Evolutionary conservation across 345 rosid species (phyloP), one percentile per base, ranked within the genome.

Genomic region (Brassica napus): DNA sequence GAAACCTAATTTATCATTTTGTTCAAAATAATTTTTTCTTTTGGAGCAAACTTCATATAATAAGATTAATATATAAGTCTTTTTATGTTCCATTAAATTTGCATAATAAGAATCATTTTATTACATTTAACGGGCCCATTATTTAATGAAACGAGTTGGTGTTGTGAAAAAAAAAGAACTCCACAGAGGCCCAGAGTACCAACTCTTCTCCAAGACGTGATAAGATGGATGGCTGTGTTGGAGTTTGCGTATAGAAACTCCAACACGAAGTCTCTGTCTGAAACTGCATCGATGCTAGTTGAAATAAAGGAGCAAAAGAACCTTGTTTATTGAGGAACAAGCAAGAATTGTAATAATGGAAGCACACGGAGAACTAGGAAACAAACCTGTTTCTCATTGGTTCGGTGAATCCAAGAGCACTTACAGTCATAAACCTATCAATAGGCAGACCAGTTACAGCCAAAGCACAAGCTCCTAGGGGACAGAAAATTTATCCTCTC

Each of bases 371-470:
- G 54, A 37, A 35, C 18, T 5, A 79, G 65, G 55, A 68, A 68
- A 73, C 73, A 75, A 81, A 90, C 99, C 99, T 95, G 88, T 93
- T 95, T 82, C 96, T 86, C 92, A 91, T 86, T 72, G 98, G 99
- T 82, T 87, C 88, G 55, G 90, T 83, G 79, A 95, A 95, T 66
- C 93, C 96, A 66, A 95, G 77, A 76, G 89, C 88, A 7, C 83
- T 83, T 3, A 97, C 83, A 61, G 97, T 91, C 96, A 90, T 87
- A 79, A 89, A 88, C 80, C 99, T 85, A 85, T 95, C 92, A 71
- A 95, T 89, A 15, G 99, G 97, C 30, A 95, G 79, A 78, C 99
- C 93, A 70, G 98, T 95, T 73, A 97, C 99, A 49, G 99, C 99
- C 84, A 91, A 81, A 77, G 97, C 99, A 87, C 99, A 95, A 73